These are phyloP conservation scores for Prunus salicina DNA, from an alignment of 306 rosid species.

Conservation along the genomic window DNA sequence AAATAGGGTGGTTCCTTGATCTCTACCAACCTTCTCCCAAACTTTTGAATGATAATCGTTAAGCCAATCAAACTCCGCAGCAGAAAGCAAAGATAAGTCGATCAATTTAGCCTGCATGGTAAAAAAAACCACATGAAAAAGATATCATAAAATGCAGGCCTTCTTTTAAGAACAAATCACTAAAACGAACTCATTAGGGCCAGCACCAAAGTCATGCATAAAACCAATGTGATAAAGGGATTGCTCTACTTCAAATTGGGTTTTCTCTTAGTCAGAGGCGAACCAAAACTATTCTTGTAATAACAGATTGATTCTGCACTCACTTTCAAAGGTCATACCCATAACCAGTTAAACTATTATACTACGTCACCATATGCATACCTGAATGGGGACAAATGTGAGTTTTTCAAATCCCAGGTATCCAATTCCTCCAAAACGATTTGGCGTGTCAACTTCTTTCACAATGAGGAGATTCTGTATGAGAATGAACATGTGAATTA, in stretches of 20 bases:
- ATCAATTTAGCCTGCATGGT: conserved; percentile 77
- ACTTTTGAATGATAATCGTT: conserved; percentile 79
- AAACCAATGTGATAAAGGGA: not conserved
- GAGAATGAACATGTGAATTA: conserved; percentile 26
- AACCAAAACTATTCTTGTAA: not conserved
- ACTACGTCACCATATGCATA: conserved; percentile 23
- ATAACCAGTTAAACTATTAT: not conserved
- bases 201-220: not conserved
- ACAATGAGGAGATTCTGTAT: conserved; percentile 84
- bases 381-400: conserved; percentile 91
- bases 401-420: conserved; percentile 92
- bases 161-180: not conserved
- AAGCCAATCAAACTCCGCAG: conserved; percentile 69
- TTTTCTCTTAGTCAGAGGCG: not conserved
- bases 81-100: conserved; percentile 71
- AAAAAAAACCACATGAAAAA: conserved; percentile 15
- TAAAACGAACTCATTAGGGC: not conserved
- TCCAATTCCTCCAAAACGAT: conserved; percentile 75
- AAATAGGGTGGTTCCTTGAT: not conserved
- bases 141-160: not conserved
- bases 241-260: not conserved
- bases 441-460: conserved; percentile 60
- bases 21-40: conserved; percentile 77
- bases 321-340: not conserved
- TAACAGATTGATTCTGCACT: not conserved